These are phyloP conservation scores for Suhomyces bokatorum DNA, from an alignment of 1,139 yeast genomes.

Conservation along the genomic window DNA sequence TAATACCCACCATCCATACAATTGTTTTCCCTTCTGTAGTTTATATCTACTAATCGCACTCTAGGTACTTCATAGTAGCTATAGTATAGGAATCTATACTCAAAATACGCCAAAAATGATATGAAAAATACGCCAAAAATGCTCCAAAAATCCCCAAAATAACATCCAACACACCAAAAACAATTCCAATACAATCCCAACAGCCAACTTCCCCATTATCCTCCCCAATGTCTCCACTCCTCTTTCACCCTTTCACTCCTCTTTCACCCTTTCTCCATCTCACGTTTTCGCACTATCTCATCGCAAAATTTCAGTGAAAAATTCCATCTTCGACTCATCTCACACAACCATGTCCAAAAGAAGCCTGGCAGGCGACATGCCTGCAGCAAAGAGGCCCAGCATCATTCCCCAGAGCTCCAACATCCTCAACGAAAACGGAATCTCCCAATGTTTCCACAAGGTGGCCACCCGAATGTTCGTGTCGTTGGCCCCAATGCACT, in stretches of 20 bases:
- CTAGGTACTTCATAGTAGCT: too few relatives aligned
- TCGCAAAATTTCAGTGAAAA: slow-evolving; percentile 10
- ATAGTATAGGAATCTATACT: too few relatives aligned
- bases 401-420: slow-evolving; percentile 34
- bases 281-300: slow-evolving; percentile 5
- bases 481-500: slow-evolving; percentile 81
- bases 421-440: slow-evolving; percentile 37
- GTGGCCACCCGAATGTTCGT: slow-evolving; percentile 70
- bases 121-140: background rate
- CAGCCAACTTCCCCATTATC: background rate
- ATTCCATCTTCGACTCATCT: background rate
- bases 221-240: background rate
- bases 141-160: background rate
- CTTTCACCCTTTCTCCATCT: background rate
- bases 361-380: slow-evolving; percentile 10
- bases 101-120: too few relatives aligned
- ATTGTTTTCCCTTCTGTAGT: too few relatives aligned
- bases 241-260: background rate
- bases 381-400: slow-evolving; percentile 20
- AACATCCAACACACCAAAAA: background rate
- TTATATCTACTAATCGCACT: too few relatives aligned
- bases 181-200: background rate
- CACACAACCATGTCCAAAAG: slow-evolving; percentile 10
- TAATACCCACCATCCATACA: too few relatives aligned
- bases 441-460: slow-evolving; percentile 65